Evolutionary conservation across 140 eudicot genomes (phyloP), one percentile per base, ranked within the genome.

Genomic region (Cichorium intybus): DNA sequence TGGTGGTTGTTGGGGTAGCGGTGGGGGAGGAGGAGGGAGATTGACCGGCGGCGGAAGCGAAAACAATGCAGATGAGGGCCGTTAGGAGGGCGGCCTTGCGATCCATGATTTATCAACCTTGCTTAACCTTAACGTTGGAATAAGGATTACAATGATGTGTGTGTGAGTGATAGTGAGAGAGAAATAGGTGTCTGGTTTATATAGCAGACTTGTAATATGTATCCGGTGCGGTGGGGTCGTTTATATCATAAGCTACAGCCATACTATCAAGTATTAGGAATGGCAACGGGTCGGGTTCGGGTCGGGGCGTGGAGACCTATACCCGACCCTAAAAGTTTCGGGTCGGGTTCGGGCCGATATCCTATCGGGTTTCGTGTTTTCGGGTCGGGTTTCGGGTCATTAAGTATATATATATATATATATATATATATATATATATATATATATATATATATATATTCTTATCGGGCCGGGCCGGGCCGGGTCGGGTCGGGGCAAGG

Each of bases 1-100:
- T 52, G 24, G 80, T 27, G 8, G 78, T 69, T 27, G 88, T 76
- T 6, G 80, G 87, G 21, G 88, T 37, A 48, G 88, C 34, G 24
- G 86, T 74, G 16, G 95, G 85, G 10, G 88, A 51, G 7, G 78
- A 52, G 14, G 85, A 69, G 4, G 95, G 88, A 35, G 88, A 62
- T 59, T 87, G 95, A 17, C 75, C 86, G 10, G 63, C 28, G 46
- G 64, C 79, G 41, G 66, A 51, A 49, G 82, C 73, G 48, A 79
- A 35, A 68, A 74, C 48, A 80, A 76, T 75, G 95, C 95, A 83
- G 77, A 84, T 62, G 17, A 83, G 56, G 26, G 76, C 79, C 1
- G 75, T 18, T 22, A 73, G 34, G n/a, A 75, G 16, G 2, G 63
- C 56, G 5, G 52, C 16, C 11, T 46, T 64, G 29, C 29, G 58